A percentile compares a stretch with the other conserved stretches of the same genome.
phyloP scores from a whole-genome alignment of 2,329 filamentous ascomycete species.

The Aureobasidium uvarum region DNA sequence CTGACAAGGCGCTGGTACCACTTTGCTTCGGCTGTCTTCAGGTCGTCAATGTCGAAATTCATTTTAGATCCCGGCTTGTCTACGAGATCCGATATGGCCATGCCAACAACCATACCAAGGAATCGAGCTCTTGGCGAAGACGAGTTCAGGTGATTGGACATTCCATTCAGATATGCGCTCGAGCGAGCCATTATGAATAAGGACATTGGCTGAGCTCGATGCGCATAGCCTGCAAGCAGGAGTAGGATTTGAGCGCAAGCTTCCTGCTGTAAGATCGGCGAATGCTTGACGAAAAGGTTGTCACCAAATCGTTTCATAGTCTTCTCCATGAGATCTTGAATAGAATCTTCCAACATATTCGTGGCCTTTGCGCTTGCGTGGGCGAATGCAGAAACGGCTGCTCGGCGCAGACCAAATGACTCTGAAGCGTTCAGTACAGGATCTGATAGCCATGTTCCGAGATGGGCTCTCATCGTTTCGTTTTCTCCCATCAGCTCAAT shows the following conservation, averaged over 20 bases:
- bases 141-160: conserved; percentile 81
- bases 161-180: conserved; percentile 67
- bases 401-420: conserved; percentile 33
- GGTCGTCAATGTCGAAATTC: conserved; percentile 81
- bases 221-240: conserved; percentile 72
- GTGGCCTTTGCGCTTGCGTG: background rate
- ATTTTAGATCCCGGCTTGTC: conserved; percentile 68
- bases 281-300: conserved; percentile 80
- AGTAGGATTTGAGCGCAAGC: conserved; percentile 78
- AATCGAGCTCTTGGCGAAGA: conserved; percentile 74
- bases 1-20: conserved; percentile 70
- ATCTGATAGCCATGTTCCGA: conserved; percentile 33
- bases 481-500: conserved; percentile 26
- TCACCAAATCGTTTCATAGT: conserved; percentile 76
- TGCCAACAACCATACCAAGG: conserved; percentile 84
- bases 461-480: conserved; percentile 28
- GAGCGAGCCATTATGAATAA: conserved; percentile 69
- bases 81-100: conserved; percentile 63
- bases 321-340: conserved; percentile 64
- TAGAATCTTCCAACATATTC: conserved; percentile 30
- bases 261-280: conserved; percentile 84
- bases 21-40: conserved; percentile 66
- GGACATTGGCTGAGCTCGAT: conserved; percentile 63
- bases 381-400: conserved; percentile 34
- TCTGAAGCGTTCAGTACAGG: conserved; percentile 30